Percentiles rank a stretch among this genome's conserved stretches.
Evolutionary conservation across 345 rosid species (phyloP).

Genomic region (Geranium brycei): DNA sequence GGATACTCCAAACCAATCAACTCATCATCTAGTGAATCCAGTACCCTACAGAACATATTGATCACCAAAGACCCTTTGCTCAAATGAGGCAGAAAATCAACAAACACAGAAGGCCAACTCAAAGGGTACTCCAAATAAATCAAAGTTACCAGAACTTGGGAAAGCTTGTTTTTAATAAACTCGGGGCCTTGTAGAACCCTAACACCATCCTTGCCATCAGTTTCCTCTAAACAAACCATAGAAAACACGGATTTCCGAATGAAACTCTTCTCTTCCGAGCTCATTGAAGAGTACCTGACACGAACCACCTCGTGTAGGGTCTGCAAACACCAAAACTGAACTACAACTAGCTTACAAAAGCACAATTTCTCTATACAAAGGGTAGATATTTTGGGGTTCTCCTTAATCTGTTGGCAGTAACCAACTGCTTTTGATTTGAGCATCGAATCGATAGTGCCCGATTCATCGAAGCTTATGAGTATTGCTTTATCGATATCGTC

Average conservation of each 20-base stretch:
- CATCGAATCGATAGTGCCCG: conserved; percentile 40
- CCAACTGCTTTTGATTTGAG: conserved; percentile 48
- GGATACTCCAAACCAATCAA: conserved; percentile 87
- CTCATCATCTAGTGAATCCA: conserved; percentile 83
- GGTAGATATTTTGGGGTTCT: conserved; percentile 32
- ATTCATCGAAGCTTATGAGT: conserved; percentile 59
- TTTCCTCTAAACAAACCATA: conserved; percentile 44
- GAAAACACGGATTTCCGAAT: conserved; percentile 57
- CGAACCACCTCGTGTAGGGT: conserved; percentile 59
- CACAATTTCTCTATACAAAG: conserved; percentile 64
- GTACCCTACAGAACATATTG: conserved; percentile 84
- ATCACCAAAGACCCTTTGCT: conserved; percentile 58
- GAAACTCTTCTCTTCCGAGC: conserved; percentile 44
- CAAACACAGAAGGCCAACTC: conserved; percentile 68
- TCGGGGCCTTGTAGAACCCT: conserved; percentile 51
- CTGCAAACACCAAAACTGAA: conserved; percentile 96
- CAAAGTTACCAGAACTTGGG: conserved; percentile 77
- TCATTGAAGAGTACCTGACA: conserved; percentile 42
- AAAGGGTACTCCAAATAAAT: conserved; percentile 80
- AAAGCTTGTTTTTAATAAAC: conserved; percentile 66
- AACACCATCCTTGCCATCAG: conserved; percentile 33
- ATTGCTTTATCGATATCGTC: conserved; percentile 83
- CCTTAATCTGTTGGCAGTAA: conserved; percentile 55
- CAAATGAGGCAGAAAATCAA: conserved; percentile 53
- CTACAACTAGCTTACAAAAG: conserved; percentile 46